Percentiles rank a stretch among this genome's conserved stretches.
phyloP scores from a whole-genome alignment of 192 early-diverging fungal species.

The Mortierella hygrophila region DNA sequence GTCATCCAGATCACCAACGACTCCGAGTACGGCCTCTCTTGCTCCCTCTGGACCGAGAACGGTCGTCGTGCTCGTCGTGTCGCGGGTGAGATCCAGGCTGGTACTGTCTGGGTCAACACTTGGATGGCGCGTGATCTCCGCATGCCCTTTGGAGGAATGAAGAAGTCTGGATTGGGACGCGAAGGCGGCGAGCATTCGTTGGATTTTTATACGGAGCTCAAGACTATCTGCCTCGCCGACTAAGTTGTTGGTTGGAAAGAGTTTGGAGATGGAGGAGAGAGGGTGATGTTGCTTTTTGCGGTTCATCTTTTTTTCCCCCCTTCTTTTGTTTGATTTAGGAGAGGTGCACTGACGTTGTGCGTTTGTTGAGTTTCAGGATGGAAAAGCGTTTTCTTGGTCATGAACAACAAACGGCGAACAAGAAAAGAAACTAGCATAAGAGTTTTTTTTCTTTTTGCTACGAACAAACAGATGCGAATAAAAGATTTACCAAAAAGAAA shows the following conservation, averaged over 20 bases:
- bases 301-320: neutral
- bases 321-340: neutral
- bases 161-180: constrained; percentile 73
- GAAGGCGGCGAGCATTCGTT: constrained; percentile 75
- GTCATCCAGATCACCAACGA: constrained; percentile 76
- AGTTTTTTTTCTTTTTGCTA: neutral
- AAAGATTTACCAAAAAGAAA: too few species aligned
- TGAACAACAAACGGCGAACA: neutral
- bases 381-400: constrained; percentile 7
- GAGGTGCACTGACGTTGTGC: neutral
- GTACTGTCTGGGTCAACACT: constrained; percentile 85
- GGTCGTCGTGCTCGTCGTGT: constrained; percentile 69
- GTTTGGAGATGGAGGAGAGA: neutral
- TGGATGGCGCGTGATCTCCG: constrained; percentile 80
- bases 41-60: constrained; percentile 81
- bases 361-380: neutral
- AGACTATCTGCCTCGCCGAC: constrained; percentile 63
- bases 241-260: constrained; percentile 7
- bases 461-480: too few species aligned
- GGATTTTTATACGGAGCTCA: constrained; percentile 77
- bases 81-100: constrained; percentile 71
- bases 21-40: constrained; percentile 76
- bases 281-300: neutral
- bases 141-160: constrained; percentile 85
- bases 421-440: neutral